Percentiles rank a stretch among this genome's conserved stretches.
Conservation (phyloP, 139 green algal species). For the Chlamydomonas asymmetrica region DNA sequence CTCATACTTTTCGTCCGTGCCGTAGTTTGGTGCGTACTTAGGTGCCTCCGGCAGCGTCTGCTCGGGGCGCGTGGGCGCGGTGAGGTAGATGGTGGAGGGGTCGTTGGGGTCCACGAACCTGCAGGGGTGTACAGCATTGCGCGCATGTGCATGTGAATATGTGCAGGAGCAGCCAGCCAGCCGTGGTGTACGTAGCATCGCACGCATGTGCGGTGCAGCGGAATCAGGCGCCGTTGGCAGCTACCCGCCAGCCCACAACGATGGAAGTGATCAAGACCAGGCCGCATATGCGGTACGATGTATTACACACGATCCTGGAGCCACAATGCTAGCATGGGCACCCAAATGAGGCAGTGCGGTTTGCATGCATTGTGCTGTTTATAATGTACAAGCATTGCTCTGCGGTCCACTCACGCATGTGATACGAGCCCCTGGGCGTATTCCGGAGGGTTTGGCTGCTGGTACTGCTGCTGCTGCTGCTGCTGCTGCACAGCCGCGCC, state of each 20-base stretch:
- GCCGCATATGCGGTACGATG: no score
- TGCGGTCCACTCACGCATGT: conserved; percentile 21
- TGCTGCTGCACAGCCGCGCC: not conserved
- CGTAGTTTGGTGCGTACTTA: conserved; percentile 70
- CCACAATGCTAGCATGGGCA: no score
- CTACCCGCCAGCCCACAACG: no score
- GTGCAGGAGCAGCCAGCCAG: no score
- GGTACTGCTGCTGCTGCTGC: not conserved
- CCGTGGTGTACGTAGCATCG: no score
- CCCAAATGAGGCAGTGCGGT: no score
- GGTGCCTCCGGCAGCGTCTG: conserved; percentile 37
- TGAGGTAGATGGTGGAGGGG: conserved; percentile 74
- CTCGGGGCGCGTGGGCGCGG: conserved; percentile 54
- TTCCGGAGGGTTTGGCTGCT: conserved; percentile 14
- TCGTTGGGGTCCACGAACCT: conserved; percentile 82
- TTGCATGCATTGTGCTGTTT: no score
- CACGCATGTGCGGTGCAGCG: no score
- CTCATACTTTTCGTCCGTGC: conserved; percentile 57
- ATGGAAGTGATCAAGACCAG: no score
- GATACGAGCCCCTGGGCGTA: conserved; percentile 26
- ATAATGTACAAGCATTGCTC: no score
- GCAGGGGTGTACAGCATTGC: not conserved
- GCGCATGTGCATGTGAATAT: not conserved
- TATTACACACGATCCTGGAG: no score
- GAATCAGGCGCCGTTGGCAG: no score